Evolutionary conservation across 139 green algal genomes (phyloP).

Genomic region (Chlorella sp.): DNA sequence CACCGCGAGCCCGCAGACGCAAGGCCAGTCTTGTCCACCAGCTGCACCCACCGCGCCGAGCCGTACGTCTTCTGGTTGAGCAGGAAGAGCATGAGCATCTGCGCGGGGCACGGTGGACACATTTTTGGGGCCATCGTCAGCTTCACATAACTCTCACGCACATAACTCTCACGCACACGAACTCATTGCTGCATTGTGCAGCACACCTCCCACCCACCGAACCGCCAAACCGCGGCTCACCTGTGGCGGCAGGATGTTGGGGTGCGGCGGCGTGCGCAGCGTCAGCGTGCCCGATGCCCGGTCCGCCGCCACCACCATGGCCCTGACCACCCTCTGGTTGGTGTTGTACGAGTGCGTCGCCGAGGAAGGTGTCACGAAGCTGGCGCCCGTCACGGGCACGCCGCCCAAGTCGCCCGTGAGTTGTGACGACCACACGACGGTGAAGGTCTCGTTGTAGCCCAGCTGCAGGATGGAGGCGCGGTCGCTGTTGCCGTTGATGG

Average conservation of each 20-base stretch:
- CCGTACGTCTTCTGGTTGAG: slow-evolving; percentile 13
- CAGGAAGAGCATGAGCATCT: slow-evolving; percentile 34
- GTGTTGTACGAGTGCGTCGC: slow-evolving; percentile 32
- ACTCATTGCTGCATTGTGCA: no score
- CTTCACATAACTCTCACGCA: no score
- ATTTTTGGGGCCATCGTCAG: no score
- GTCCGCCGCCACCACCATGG: background rate
- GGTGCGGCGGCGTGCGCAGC: slow-evolving; percentile 17
- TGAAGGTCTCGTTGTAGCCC: background rate
- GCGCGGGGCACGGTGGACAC: no score
- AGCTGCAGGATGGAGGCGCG: background rate
- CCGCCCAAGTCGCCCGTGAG: background rate
- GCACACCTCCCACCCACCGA: no score
- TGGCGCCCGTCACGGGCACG: slow-evolving; percentile 4
- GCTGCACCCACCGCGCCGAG: slow-evolving; percentile 2
- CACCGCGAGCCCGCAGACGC: no score
- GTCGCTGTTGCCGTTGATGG: background rate
- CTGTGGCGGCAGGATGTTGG: slow-evolving; percentile 18
- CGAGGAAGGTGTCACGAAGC: slow-evolving; percentile 21
- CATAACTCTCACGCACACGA: no score
- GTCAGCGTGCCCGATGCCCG: background rate
- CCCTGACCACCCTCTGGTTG: slow-evolving; percentile 27
- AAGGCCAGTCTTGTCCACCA: background rate
- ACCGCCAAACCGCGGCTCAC: no score
- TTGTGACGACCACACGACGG: background rate